Conservation (phyloP, 1,284 basidiomycete genomes). For the Dichomitus squalens region DNA sequence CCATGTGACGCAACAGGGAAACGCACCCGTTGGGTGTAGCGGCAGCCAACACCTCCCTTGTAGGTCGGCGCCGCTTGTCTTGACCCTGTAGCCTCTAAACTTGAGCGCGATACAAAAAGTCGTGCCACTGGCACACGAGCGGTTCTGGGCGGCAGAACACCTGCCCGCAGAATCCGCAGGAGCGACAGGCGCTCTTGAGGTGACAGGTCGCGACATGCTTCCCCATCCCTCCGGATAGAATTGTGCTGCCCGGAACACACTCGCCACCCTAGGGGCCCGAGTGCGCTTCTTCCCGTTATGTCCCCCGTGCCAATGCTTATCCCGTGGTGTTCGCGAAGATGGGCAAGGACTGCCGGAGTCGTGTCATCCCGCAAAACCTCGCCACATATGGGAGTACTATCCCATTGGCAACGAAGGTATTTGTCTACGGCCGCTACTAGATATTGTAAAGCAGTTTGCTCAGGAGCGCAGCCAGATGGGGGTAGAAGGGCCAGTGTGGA, state of each 20-base stretch:
- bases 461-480: neutral
- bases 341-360: slow-evolving; percentile 5
- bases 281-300: neutral
- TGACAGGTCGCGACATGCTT: slow-evolving; percentile 23
- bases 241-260: neutral
- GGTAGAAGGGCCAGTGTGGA: neutral
- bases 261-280: slow-evolving; percentile 6
- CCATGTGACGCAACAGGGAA: neutral
- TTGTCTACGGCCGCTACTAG: neutral
- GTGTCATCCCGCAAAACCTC: neutral
- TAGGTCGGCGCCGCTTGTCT: neutral
- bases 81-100: neutral
- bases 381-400: neutral
- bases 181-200: slow-evolving; percentile 10
- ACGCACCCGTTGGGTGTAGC: neutral
- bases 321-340: slow-evolving; percentile 5
- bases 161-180: slow-evolving; percentile 13
- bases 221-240: slow-evolving; percentile 14
- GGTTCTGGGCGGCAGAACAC: slow-evolving; percentile 16
- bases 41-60: neutral
- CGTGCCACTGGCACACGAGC: slow-evolving; percentile 16
- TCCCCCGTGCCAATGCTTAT: neutral
- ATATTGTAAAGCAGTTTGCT: neutral
- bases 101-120: neutral
- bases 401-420: neutral